Conservation (phyloP, 768 basidiomycete species). For the Harrya chromipes region DNA sequence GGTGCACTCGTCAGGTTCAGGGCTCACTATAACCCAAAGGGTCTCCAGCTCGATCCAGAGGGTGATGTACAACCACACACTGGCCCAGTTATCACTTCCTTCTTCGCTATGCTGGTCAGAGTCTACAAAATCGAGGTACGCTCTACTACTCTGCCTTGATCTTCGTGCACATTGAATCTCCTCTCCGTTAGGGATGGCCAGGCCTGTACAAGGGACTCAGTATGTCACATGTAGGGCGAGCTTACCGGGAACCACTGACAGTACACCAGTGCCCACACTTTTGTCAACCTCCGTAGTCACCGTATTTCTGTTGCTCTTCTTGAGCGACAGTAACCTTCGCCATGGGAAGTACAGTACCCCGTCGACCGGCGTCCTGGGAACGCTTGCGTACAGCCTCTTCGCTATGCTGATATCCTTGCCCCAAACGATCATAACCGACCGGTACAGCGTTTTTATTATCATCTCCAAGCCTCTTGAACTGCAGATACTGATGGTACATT, state of each 20-base stretch:
- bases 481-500: constrained; percentile 4
- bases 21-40: constrained; percentile 85
- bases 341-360: constrained; percentile 68
- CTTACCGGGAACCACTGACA: constrained; percentile 37
- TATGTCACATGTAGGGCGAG: constrained; percentile 26
- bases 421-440: constrained; percentile 69
- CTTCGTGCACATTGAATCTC: background rate
- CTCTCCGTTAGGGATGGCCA: constrained; percentile 48
- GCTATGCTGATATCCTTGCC: constrained; percentile 68
- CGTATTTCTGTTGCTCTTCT: constrained; percentile 51
- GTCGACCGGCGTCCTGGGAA: constrained; percentile 55
- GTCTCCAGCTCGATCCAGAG: constrained; percentile 74
- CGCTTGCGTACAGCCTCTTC: constrained; percentile 59
- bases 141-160: background rate
- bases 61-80: constrained; percentile 74
- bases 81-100: constrained; percentile 73
- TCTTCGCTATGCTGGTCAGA: constrained; percentile 68
- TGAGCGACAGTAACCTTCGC: constrained; percentile 56
- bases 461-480: background rate
- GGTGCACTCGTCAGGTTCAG: constrained; percentile 74
- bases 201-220: constrained; percentile 83
- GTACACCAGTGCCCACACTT: constrained; percentile 46
- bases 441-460: constrained; percentile 41
- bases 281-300: constrained; percentile 54
- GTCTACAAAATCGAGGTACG: constrained; percentile 72